Base-by-base conservation (phyloP, 2,329 filamentous ascomycete genomes). In the Blumeria graminis region DNA sequence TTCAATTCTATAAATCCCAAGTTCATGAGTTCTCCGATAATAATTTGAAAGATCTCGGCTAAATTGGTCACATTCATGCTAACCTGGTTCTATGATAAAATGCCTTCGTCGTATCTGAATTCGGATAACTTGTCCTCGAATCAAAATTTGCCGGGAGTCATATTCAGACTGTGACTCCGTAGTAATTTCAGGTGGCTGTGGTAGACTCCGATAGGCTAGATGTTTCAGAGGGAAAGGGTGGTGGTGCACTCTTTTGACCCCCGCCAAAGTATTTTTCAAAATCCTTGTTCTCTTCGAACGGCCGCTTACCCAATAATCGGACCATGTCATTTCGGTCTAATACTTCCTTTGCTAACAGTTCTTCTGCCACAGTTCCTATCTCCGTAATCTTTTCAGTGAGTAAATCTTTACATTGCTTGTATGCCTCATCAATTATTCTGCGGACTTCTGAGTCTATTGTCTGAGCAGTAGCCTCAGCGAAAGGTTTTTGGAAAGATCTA, bases 311-410 rank as follows among this genome's bases (percentile, higher is more conserved):
- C 32, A 98, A 74, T 57, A 98, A 72, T 33, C 92, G 76, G 55
- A 96, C 80, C 77, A 96, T 83, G 69, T 98, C 92, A 64, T 98
- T 92, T 57, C 92, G 77, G 36, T 82, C 81, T 22, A 98, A 76
- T 64, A 95, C 82, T 71, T 98, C 92, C 76, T 95, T 95, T 64
- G 74, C 78, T 60, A 98, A 74, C 57, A 98, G 73, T 71, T 98
- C 92, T 72, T 98, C 89, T 0, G 92, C 92, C 5, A 98, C 80
- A 41, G 95, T 72, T 3, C 86, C 87, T 38, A 98, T 76, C 70
- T 96, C 86, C 63, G 77, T 75, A 74, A 93, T 92, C 80, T 87
- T 94, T 71, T 84, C 82, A 1, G 76, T 77, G 55, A 98, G 74
- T 32, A 98, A 77, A 50, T 86, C 79, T 65, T 79, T 81, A 74